Base-by-base conservation (phyloP, 1,284 basidiomycete species). In the Pisolithus thermaeus region DNA sequence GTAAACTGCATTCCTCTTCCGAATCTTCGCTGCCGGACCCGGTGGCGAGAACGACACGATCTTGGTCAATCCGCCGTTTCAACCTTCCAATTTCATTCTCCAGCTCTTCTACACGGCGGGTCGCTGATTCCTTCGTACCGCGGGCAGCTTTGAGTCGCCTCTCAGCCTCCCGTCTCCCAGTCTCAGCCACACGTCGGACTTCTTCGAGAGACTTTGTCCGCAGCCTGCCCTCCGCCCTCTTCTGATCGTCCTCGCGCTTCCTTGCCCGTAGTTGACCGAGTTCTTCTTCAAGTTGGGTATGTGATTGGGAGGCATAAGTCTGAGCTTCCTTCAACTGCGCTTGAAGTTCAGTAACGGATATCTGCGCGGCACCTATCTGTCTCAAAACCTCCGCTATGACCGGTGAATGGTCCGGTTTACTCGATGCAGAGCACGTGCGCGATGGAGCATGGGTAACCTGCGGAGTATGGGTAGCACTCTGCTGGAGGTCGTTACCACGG, bases 181-280 rank as follows among this genome's bases (percentile, higher is more conserved):
- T 75, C 67, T 97, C 95, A 5, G 93, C 90, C 44, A 76, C 74
- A 38, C 95, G 84, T 70, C 90, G 92, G 53, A 83, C 77, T 62
- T 98, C 95, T 61, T 98, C 95, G 7, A 97, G 75, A 0, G 75
- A 70, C 69, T 95, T 95, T 48, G 89, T 90, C 49, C 85, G 82
- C 20, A 79, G 68, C 66, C 93, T 95, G 51, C 92, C 73, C 64
- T 97, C 92, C 27, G 79, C 70, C 50, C 90, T 81, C 25, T 81
- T 79, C 3, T 75, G 75, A 60, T 97, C 96, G 64, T 97, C 95
- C 56, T 86, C 81, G 46, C 86, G 86, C 66, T 93, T 93, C 54
- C 80, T 79, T 49, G 79, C 80, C 18, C 93, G 81, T 46, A 88
- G 80, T 22, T 81, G 77, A 30, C 87, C 84, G 37, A 97, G 75